These are phyloP conservation scores for Cavenderia fasciculata DNA, from an alignment of 78 protist species.

Conservation along the genomic window DNA sequence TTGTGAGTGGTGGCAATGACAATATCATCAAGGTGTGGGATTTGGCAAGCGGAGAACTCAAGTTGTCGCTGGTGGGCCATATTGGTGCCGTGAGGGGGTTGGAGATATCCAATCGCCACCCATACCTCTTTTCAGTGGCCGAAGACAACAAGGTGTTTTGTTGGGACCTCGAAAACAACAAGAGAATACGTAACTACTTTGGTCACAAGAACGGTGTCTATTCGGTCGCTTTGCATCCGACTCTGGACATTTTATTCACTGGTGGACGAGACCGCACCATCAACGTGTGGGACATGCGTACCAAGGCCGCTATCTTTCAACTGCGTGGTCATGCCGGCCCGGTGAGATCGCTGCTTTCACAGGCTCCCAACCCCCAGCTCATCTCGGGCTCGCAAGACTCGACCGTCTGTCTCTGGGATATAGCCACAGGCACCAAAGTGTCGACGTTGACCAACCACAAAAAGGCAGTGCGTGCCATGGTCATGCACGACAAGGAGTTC, in stretches of 20 bases:
- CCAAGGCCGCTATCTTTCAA: slow-evolving; percentile 75
- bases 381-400: slow-evolving; percentile 87
- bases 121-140: slow-evolving; percentile 98
- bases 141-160: slow-evolving; percentile 98
- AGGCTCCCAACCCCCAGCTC: slow-evolving; percentile 85
- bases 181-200: slow-evolving; percentile 90
- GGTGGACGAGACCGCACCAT: slow-evolving; percentile 96
- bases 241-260: slow-evolving; percentile 97
- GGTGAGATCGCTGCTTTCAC: slow-evolving; percentile 86
- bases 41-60: slow-evolving; percentile 94
- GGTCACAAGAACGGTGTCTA: slow-evolving; percentile 97
- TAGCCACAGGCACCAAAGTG: slow-evolving; percentile 79
- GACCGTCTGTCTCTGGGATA: slow-evolving; percentile 98
- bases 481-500: slow-evolving; percentile 92
- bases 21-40: slow-evolving; percentile 98
- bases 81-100: slow-evolving; percentile 87
- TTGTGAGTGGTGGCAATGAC: slow-evolving; percentile 96
- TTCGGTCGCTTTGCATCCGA: slow-evolving; percentile 94
- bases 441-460: slow-evolving; percentile 97
- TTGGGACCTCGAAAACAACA: slow-evolving; percentile 98
- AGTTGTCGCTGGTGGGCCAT: slow-evolving; percentile 98
- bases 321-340: slow-evolving; percentile 92
- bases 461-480: slow-evolving; percentile 93
- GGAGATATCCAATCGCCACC: slow-evolving; percentile 87
- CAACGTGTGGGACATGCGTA: slow-evolving; percentile 98